Conservation (phyloP, 495 filamentous ascomycete species). For the Pyrenula massariospora region DNA sequence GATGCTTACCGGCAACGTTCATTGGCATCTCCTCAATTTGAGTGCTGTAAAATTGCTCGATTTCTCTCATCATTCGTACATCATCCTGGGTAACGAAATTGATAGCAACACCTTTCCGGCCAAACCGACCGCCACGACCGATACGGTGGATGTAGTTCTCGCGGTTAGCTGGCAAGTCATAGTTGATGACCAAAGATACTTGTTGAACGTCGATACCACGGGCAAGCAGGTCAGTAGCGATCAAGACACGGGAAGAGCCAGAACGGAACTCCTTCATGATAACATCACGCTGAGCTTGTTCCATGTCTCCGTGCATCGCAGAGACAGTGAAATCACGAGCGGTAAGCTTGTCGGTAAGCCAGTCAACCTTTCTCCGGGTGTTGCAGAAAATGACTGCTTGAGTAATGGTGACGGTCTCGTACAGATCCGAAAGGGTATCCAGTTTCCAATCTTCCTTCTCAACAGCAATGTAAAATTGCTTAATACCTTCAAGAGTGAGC, state of each 20-base stretch:
- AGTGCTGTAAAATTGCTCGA: constrained; percentile 93
- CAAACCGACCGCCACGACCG: constrained; percentile 89
- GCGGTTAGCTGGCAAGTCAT: constrained; percentile 95
- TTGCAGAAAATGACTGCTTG: constrained; percentile 99
- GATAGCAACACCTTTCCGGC: constrained; percentile 97
- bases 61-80: constrained; percentile 93
- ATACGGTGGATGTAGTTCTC: constrained; percentile 99
- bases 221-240: constrained; percentile 94
- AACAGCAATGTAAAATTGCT: constrained; percentile 98
- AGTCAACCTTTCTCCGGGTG: constrained; percentile 97
- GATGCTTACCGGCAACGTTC: constrained; percentile 44
- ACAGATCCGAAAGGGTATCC: constrained; percentile 97
- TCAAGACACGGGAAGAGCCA: constrained; percentile 92
- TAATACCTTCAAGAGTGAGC: constrained; percentile 93
- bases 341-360: constrained; percentile 97
- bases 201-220: constrained; percentile 99
- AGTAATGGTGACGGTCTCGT: constrained; percentile 97
- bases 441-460: constrained; percentile 99
- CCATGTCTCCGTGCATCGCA: constrained; percentile 99
- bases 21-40: constrained; percentile 99
- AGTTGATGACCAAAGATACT: constrained; percentile 98
- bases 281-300: constrained; percentile 89
- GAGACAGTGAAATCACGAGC: constrained; percentile 97
- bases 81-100: constrained; percentile 99
- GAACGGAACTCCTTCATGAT: constrained; percentile 99